Evolutionary conservation across 768 basidiomycete genomes (phyloP), one percentile per base, ranked within the genome.

Genomic region (Mycena indigotica): DNA sequence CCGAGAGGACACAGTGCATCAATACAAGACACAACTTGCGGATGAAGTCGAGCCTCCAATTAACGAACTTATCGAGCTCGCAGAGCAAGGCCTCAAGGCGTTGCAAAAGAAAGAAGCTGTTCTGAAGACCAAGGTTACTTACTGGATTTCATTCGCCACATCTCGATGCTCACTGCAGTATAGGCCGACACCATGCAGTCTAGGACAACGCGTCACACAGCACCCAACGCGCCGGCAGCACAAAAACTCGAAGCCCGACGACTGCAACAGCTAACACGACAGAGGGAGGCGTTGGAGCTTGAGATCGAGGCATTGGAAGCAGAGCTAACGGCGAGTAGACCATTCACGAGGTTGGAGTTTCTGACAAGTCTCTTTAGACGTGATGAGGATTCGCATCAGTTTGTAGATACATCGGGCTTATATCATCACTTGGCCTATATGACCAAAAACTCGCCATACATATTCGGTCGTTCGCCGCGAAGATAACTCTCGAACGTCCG

Each of bases 401-500:
- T 45, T n/a, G 8, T 10, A 45, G 41, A 8, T 45, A 45, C 21
- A 45, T 21, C 41, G 24, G 24, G 10, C 16, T 45, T n/a, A n/a
- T n/a, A n/a, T n/a, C n/a, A n/a, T n/a, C n/a, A n/a, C n/a, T 19
- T 49, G 12, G 5, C 40, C 28, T 68, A 80, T 83, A 83, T 86
- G 56, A 75, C 72, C 53, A 86, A 67, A 79, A 80, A 83, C 69
- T 98, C 94, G 28, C 95, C 95, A 66, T 98, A 97, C 90, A 95
- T 91, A 70, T 96, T 98, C 6, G 96, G 94, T 58, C 80, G 76
- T 74, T 98, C 96, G 15, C 89, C 92, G 32, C 96, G 85, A 57
- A 99, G 70, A 71, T 92, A 98, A 21, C 86, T 82, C 75, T 99
- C 97, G 68, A 97, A 98, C 48, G 93, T 94, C 69, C 97, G 82